These are phyloP conservation scores for Echinosophora koreensis DNA, from an alignment of 306 rosid species.

Conservation along the genomic window DNA sequence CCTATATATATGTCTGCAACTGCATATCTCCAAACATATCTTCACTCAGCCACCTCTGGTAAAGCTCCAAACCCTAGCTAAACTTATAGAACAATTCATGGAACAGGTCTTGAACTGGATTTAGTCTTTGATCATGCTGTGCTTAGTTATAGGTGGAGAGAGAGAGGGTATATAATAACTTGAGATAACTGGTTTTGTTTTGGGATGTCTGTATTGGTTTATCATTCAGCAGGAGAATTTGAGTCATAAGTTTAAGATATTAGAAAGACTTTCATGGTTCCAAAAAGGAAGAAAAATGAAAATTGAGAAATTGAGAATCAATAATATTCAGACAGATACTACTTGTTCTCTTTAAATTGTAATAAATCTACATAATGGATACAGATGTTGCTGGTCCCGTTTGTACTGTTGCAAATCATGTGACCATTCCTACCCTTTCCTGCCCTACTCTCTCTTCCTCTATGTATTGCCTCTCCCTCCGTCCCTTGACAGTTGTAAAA, in stretches of 20 bases:
- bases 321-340: slow-evolving; percentile 57
- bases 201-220: slow-evolving; percentile 47
- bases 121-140: slow-evolving; percentile 36
- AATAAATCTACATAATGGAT: slow-evolving; percentile 61
- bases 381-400: slow-evolving; percentile 66
- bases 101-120: slow-evolving; percentile 33
- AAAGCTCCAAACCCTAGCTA: slow-evolving; percentile 25
- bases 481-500: slow-evolving; percentile 58
- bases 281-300: not conserved
- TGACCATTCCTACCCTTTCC: slow-evolving; percentile 53
- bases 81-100: slow-evolving; percentile 22
- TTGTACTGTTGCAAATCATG: slow-evolving; percentile 74
- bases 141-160: slow-evolving; percentile 11
- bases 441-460: slow-evolving; percentile 16
- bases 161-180: slow-evolving; percentile 9
- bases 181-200: slow-evolving; percentile 40
- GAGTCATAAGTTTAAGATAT: slow-evolving; percentile 50
- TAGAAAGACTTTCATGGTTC: slow-evolving; percentile 36
- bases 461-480: slow-evolving; percentile 8
- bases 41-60: slow-evolving; percentile 11
- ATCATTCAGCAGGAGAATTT: slow-evolving; percentile 47
- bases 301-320: slow-evolving; percentile 29
- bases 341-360: slow-evolving; percentile 58
- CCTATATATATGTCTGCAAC: slow-evolving; percentile 1
- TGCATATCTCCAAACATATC: slow-evolving; percentile 4